A percentile compares a stretch with the other conserved stretches of the same genome.
These are phyloP conservation scores for Ceratobasidium sp. DNA, from an alignment of 1,284 basidiomycete species.

Conservation along the genomic window DNA sequence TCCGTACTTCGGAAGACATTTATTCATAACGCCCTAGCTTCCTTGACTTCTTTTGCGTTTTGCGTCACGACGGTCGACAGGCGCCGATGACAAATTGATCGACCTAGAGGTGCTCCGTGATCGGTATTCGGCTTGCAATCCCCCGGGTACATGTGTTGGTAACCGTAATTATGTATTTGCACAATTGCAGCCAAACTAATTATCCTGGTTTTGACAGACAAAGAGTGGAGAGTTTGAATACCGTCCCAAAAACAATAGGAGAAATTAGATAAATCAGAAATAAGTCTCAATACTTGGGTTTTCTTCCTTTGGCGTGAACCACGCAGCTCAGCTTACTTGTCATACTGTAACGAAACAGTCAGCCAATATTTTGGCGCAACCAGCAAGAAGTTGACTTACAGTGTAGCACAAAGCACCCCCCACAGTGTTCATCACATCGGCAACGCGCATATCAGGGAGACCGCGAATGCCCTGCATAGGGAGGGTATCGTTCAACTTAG, in stretches of 20 bases:
- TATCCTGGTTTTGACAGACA: too few species aligned
- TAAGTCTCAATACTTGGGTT: not conserved
- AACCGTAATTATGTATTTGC: constrained; percentile 1
- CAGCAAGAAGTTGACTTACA: constrained; percentile 5
- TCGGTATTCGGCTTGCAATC: not conserved
- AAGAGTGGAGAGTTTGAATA: too few species aligned
- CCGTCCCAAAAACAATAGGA: not conserved
- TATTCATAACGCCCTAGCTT: not conserved
- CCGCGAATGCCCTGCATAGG: constrained; percentile 36
- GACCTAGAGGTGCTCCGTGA: constrained; percentile 22
- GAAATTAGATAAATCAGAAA: not conserved
- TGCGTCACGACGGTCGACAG: not conserved
- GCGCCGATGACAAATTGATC: constrained; percentile 28
- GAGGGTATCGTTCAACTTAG: constrained; percentile 24
- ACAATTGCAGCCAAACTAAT: not conserved
- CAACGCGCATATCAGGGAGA: constrained; percentile 38
- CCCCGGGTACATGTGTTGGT: not conserved
- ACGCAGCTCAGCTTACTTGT: constrained; percentile 10
- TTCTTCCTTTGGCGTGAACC: too few species aligned
- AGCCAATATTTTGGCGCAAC: not conserved
- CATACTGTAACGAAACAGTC: constrained; percentile 7
- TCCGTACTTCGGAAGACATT: not conserved
- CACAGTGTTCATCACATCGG: constrained; percentile 38
- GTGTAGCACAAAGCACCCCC: constrained; percentile 41
- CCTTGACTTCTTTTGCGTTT: constrained; percentile 8